Conservation (phyloP, 2,329 filamentous ascomycete species). For the Nectriaceae sp. region DNA sequence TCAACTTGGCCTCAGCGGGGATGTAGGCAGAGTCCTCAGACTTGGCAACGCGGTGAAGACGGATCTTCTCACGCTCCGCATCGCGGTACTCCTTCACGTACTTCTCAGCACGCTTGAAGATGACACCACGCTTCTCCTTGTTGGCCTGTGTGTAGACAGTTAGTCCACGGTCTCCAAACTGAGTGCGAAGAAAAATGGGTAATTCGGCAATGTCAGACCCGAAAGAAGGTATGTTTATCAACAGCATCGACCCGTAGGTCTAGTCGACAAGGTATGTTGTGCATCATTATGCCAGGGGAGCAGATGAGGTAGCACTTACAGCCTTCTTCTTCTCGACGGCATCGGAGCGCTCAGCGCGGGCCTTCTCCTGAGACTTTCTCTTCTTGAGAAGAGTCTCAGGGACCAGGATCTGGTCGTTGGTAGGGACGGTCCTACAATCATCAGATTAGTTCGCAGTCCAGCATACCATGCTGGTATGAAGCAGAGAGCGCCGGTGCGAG, state of each 20-base stretch:
- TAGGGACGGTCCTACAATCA: slow-evolving; percentile 69
- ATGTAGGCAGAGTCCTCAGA: slow-evolving; percentile 92
- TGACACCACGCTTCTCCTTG: slow-evolving; percentile 97
- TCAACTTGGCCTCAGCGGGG: slow-evolving; percentile 90
- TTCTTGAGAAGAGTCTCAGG: slow-evolving; percentile 99
- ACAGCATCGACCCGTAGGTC: slow-evolving; percentile 91
- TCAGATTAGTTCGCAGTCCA: slow-evolving; percentile 82
- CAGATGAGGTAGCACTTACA: slow-evolving; percentile 62
- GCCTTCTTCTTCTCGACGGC: slow-evolving; percentile 86
- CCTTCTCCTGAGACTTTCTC: slow-evolving; percentile 99
- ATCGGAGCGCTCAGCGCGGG: slow-evolving; percentile 82
- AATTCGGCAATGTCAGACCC: slow-evolving; percentile 74
- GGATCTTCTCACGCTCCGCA: slow-evolving; percentile 97
- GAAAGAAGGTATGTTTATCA: slow-evolving; percentile 98
- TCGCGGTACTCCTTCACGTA: slow-evolving; percentile 99
- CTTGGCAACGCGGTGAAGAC: slow-evolving; percentile 86
- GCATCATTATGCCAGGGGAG: slow-evolving; percentile 70
- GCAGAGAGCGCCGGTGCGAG: slow-evolving; percentile 80
- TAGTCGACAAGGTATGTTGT: slow-evolving; percentile 88
- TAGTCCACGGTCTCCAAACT: slow-evolving; percentile 31
- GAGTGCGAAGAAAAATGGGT: slow-evolving; percentile 19
- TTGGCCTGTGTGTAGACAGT: slow-evolving; percentile 67
- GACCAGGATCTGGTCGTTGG: slow-evolving; percentile 92
- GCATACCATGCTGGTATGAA: slow-evolving; percentile 59
- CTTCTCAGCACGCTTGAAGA: slow-evolving; percentile 99